A percentile compares a stretch with the other conserved stretches of the same genome.
Conservation (phyloP, 352 stramenopile genomes). For the Phytophthora melonis region DNA sequence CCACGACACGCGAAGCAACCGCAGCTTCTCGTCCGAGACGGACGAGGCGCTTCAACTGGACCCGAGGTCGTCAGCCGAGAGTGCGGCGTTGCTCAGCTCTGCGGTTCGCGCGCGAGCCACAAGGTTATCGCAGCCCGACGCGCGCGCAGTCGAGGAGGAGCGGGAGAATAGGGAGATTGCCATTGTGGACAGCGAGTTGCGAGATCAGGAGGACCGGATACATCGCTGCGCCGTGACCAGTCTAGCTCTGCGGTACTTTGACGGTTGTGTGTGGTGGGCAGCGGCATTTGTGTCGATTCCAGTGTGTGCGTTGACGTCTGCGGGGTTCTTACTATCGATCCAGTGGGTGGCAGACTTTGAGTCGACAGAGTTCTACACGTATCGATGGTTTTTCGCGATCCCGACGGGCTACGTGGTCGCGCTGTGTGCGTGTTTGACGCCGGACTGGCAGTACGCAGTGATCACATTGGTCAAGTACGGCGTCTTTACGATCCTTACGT, state of each 20-base stretch:
- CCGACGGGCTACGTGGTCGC: slow-evolving; percentile 42
- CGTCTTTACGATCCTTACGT: slow-evolving; percentile 57
- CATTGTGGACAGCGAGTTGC: slow-evolving; percentile 37
- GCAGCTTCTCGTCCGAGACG: slow-evolving; percentile 24
- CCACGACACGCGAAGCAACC: slow-evolving; percentile 29
- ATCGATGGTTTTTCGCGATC: slow-evolving; percentile 49
- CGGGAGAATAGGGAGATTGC: slow-evolving; percentile 38
- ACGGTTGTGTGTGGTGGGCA: slow-evolving; percentile 52
- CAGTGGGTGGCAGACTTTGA: slow-evolving; percentile 46
- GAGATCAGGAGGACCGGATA: slow-evolving; percentile 35
- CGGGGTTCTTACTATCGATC: slow-evolving; percentile 38
- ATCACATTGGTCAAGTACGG: slow-evolving; percentile 51
- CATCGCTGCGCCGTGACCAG: slow-evolving; percentile 34
- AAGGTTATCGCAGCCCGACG: slow-evolving; percentile 12
- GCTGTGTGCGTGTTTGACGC: slow-evolving; percentile 55
- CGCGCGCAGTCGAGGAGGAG: slow-evolving; percentile 25
- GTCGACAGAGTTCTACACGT: slow-evolving; percentile 60
- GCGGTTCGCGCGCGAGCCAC: slow-evolving; percentile 5
- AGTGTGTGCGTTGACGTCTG: slow-evolving; percentile 36
- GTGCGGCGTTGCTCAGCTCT: background rate
- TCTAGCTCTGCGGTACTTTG: slow-evolving; percentile 29
- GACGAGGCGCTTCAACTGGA: background rate
- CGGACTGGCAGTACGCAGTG: slow-evolving; percentile 54
- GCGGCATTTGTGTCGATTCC: slow-evolving; percentile 43
- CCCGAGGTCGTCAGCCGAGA: background rate